These are phyloP conservation scores for Umbelopsis ramanniana DNA, from an alignment of 192 early-diverging fungal species.

Conservation along the genomic window DNA sequence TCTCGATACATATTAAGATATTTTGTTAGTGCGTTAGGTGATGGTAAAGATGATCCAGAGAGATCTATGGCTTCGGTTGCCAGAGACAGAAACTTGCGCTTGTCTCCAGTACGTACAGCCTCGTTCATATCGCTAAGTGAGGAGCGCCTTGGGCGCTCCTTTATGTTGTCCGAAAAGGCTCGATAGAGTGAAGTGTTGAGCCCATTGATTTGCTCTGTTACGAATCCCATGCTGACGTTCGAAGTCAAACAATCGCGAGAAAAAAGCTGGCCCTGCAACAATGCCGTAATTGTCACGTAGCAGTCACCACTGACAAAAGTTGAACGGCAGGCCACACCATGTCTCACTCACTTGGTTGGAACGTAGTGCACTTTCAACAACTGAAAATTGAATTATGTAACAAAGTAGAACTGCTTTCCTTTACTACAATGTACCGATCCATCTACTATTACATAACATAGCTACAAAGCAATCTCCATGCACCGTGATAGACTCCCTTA, in stretches of 20 bases:
- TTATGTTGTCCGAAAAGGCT: conserved; percentile 1
- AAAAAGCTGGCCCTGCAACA: neutral
- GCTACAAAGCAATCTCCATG: too few species aligned
- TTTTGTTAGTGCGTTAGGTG: neutral
- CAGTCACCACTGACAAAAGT: too few species aligned
- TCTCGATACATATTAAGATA: neutral
- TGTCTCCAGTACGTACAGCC: conserved; percentile 1
- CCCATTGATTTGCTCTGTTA: conserved; percentile 5
- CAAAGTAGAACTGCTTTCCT: too few species aligned
- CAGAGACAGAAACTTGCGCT: conserved; percentile 2
- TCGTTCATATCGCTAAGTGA: conserved; percentile 14
- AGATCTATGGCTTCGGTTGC: conserved; percentile 13
- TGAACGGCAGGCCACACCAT: too few species aligned
- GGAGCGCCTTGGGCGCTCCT: conserved; percentile 8
- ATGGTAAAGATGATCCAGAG: neutral
- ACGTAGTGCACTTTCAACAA: too few species aligned
- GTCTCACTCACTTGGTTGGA: too few species aligned
- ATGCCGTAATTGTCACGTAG: neutral
- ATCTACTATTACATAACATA: too few species aligned
- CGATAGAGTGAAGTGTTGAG: conserved; percentile 5
- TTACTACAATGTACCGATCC: too few species aligned
- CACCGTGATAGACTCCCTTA: too few species aligned
- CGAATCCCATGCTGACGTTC: neutral
- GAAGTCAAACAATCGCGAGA: neutral
- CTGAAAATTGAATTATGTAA: too few species aligned